These are phyloP conservation scores for Galerina marginata DNA, from an alignment of 768 basidiomycete genomes.

Conservation along the genomic window DNA sequence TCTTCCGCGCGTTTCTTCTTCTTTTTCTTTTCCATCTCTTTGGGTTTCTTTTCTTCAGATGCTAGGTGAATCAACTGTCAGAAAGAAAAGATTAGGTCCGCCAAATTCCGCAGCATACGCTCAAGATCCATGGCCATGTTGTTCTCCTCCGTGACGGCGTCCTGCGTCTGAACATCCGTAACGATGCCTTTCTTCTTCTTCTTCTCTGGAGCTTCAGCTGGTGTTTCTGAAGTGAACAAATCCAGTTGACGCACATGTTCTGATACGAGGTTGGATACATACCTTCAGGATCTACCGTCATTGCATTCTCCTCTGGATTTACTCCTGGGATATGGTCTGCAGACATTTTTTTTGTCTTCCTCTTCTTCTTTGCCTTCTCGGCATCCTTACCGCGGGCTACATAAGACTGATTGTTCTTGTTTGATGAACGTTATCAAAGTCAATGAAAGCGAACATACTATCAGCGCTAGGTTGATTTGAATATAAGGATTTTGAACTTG, in stretches of 20 bases:
- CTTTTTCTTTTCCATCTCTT: slow-evolving; percentile 26
- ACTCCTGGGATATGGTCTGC: slow-evolving; percentile 1
- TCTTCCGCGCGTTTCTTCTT: slow-evolving; percentile 26
- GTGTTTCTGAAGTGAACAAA: neutral
- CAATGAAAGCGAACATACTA: slow-evolving; percentile 6
- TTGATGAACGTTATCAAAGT: neutral
- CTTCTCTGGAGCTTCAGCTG: slow-evolving; percentile 20
- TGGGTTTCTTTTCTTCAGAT: neutral
- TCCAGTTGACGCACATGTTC: neutral
- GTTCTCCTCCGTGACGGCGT: slow-evolving; percentile 16
- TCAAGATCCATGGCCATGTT: slow-evolving; percentile 23
- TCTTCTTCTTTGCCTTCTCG: slow-evolving; percentile 20
- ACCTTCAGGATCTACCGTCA: slow-evolving; percentile 9
- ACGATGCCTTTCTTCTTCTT: slow-evolving; percentile 25
- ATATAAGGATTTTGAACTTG: too few species aligned
- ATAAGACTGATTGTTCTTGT: neutral
- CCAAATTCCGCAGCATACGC: slow-evolving; percentile 22
- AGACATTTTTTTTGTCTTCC: slow-evolving; percentile 19
- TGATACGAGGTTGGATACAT: neutral
- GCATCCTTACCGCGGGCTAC: slow-evolving; percentile 13
- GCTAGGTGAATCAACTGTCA: neutral
- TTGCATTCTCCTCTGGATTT: slow-evolving; percentile 3
- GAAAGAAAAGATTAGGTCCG: neutral
- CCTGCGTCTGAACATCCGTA: slow-evolving; percentile 25
- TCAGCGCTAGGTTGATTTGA: too few species aligned